Evolutionary conservation across 768 basidiomycete species (phyloP).

Genomic region (Mycena rebaudengoi): DNA sequence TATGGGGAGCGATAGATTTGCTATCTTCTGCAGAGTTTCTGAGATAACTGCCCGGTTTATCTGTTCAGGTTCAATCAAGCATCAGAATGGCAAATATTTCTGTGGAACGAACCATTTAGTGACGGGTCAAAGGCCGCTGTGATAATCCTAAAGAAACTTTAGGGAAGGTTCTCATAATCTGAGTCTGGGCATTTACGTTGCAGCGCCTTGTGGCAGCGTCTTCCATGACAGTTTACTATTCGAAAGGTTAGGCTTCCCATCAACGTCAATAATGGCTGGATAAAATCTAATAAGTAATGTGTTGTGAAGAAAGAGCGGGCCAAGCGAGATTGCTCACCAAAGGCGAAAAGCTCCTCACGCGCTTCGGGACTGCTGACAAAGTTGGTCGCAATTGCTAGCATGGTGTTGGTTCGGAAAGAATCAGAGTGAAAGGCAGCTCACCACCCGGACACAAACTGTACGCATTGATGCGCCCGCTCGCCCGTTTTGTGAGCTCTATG

Average conservation of each 20-base stretch:
- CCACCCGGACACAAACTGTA: slow-evolving; percentile 21
- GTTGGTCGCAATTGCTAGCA: slow-evolving; percentile 15
- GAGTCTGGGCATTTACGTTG: slow-evolving; percentile 2
- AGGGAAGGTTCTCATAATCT: background rate
- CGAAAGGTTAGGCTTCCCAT: slow-evolving; percentile 8
- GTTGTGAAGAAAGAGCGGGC: background rate
- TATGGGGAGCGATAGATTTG: slow-evolving; percentile 8
- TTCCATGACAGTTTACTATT: slow-evolving; percentile 9
- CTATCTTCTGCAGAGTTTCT: background rate
- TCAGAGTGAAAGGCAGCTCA: background rate
- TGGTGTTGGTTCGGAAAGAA: background rate
- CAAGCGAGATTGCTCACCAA: background rate
- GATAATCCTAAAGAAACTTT: background rate
- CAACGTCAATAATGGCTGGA: slow-evolving; percentile 13
- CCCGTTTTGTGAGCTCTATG: slow-evolving; percentile 14
- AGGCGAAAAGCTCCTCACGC: background rate
- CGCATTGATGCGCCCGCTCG: slow-evolving; percentile 3
- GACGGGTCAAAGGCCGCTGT: slow-evolving; percentile 23
- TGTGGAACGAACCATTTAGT: slow-evolving; percentile 1
- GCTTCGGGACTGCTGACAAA: slow-evolving; percentile 5
- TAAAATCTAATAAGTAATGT: background rate
- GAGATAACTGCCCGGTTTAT: slow-evolving; percentile 17
- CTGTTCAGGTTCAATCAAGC: no score
- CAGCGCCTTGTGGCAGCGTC: slow-evolving; percentile 19
- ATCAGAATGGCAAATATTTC: no score